Conservation (phyloP, 1,284 basidiomycete species). For the Golubevia sp. region DNA sequence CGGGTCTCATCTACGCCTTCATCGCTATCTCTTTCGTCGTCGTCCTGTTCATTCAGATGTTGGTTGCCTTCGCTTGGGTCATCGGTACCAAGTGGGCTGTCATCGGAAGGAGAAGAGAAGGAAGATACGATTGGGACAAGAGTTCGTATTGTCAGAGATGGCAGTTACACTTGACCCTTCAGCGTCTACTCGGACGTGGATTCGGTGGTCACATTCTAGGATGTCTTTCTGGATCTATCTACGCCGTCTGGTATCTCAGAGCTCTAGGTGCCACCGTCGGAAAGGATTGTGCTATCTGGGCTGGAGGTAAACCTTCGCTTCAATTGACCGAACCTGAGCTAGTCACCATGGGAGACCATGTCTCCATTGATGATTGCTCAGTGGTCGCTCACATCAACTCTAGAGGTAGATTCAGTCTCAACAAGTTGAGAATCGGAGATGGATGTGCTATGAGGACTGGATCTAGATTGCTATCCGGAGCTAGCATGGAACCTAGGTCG, state of each 20-base stretch:
- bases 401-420: constrained; percentile 56
- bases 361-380: constrained; percentile 56
- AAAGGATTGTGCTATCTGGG: constrained; percentile 55
- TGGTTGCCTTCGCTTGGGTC: constrained; percentile 51
- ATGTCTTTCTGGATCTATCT: constrained; percentile 46
- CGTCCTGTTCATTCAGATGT: constrained; percentile 41
- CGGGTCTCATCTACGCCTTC: constrained; percentile 49
- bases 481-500: constrained; percentile 55
- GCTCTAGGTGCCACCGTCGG: constrained; percentile 53
- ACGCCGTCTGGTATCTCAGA: constrained; percentile 56
- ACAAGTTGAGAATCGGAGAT: constrained; percentile 58
- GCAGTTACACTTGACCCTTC: constrained; percentile 56
- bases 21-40: constrained; percentile 52
- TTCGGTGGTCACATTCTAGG: constrained; percentile 56
- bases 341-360: constrained; percentile 55
- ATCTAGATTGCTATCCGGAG: constrained; percentile 53
- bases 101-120: constrained; percentile 56
- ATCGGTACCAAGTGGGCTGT: constrained; percentile 56
- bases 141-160: constrained; percentile 61
- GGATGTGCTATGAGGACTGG: constrained; percentile 57
- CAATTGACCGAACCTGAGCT: constrained; percentile 60
- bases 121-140: constrained; percentile 62
- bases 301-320: constrained; percentile 57
- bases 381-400: constrained; percentile 62
- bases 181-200: constrained; percentile 47